Evolutionary conservation across 805 yeast genomes (phyloP), one percentile per base, ranked within the genome.

Genomic region (Blastobotrys americana): DNA sequence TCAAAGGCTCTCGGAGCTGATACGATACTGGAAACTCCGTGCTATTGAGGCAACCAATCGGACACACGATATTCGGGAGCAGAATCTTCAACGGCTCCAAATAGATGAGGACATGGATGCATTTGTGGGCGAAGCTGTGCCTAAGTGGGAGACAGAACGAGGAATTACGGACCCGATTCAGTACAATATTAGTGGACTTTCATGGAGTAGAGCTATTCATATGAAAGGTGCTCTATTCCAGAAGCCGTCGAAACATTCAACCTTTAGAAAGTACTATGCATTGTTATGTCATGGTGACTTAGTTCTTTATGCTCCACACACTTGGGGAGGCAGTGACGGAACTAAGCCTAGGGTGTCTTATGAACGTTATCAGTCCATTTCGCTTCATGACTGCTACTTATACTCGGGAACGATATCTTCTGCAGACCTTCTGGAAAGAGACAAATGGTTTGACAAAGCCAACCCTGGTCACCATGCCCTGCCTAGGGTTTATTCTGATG

Each of bases 401-500:
- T 85, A 85, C 61, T 77, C 93, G 1, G 95, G 90, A 1, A 60
- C 71, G 2, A 62, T 75, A 1, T 77, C 89, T 2, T 71, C 69
- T 9, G 57, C 71, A 27, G 88, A 82, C 50, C 64, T 87, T 21
- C 57, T 80, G 23, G 56, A 61, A 8, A 61, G 76, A 9, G 73
- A 68, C 41, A 64, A 59, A 18, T 72, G 70, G 20, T 63, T 70
- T 37, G 77, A 78, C 45, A 65, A 66, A 2, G 58, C 63, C 17
- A 63, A 72, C 45, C 82, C 84, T 0, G 84, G 82, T 0, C 71
- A 69, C 3, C 71, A 73, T 39, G 64, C 80, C 0, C 58, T 83
- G 23, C 95, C 97, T 0, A 67, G 94, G 28, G 67, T 82, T 0
- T 88, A 84, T 57, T 64, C 73, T 1, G 95, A 88, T 62, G 96